These are phyloP conservation scores for Metarhizium rileyi DNA, from an alignment of 2,329 filamentous ascomycete species.

Conservation along the genomic window DNA sequence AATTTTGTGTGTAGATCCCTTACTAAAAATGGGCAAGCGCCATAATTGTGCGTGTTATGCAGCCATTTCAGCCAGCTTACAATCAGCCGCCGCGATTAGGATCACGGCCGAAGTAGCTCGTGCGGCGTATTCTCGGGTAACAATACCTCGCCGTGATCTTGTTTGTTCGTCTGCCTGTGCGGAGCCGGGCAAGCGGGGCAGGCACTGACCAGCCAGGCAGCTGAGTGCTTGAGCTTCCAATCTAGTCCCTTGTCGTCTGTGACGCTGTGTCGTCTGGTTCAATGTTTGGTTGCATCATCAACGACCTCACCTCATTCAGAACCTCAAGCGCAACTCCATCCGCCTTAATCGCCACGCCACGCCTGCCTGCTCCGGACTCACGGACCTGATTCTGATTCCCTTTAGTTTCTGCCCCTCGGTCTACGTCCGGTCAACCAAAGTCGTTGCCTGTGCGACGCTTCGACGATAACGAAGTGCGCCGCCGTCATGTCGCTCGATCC, in stretches of 20 bases:
- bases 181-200: not conserved
- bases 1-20: too few species aligned
- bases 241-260: conserved; percentile 1
- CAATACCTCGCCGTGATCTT: not conserved
- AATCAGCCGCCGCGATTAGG: too few species aligned
- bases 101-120: not conserved
- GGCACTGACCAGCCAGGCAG: not conserved
- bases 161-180: not conserved
- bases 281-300: conserved; percentile 10
- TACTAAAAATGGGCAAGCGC: too few species aligned
- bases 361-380: not conserved
- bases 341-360: conserved; percentile 1
- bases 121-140: not conserved
- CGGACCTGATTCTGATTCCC: not conserved
- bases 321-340: not conserved
- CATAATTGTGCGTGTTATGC: too few species aligned
- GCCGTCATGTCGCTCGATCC: conserved; percentile 77
- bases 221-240: not conserved
- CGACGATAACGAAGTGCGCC: conserved; percentile 8
- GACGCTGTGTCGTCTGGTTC: conserved; percentile 9
- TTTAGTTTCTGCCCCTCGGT: not conserved
- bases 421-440: not conserved
- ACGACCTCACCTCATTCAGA: conserved; percentile 5
- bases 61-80: too few species aligned
- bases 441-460: conserved; percentile 17